phyloP scores from a whole-genome alignment of 1,139 yeast species.

The Magnusiomyces clavatus region DNA sequence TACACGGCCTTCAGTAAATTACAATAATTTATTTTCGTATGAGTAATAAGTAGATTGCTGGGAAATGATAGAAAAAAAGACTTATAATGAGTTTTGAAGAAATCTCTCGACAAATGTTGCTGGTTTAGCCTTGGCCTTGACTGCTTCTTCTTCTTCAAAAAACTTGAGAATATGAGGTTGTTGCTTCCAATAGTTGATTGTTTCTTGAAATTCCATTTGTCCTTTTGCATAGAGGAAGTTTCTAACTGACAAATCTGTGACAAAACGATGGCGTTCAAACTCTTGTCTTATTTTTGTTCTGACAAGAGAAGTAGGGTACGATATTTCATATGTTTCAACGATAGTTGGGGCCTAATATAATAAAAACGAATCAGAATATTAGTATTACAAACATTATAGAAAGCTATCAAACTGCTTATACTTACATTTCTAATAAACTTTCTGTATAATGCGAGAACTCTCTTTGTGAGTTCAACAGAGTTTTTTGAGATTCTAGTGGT shows the following conservation, averaged over 20 bases:
- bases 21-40: no score
- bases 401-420: background rate
- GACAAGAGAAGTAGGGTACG: slow-evolving; percentile 73
- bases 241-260: slow-evolving; percentile 53
- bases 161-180: slow-evolving; percentile 78
- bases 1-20: no score
- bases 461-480: slow-evolving; percentile 51
- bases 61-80: slow-evolving; percentile 10
- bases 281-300: slow-evolving; percentile 85
- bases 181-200: slow-evolving; percentile 87
- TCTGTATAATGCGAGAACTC: slow-evolving; percentile 68
- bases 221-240: slow-evolving; percentile 74
- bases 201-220: slow-evolving; percentile 86
- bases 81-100: slow-evolving; percentile 33
- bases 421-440: slow-evolving; percentile 51
- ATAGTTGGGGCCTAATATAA: slow-evolving; percentile 34
- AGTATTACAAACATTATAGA: background rate
- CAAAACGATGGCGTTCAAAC: slow-evolving; percentile 77
- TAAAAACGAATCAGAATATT: background rate
- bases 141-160: slow-evolving; percentile 55
- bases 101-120: slow-evolving; percentile 55
- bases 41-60: no score
- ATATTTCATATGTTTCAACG: slow-evolving; percentile 64
- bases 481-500: slow-evolving; percentile 64
- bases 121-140: slow-evolving; percentile 27